Conservation (phyloP, 2,329 filamentous ascomycete species). For the Apiospora marii region DNA sequence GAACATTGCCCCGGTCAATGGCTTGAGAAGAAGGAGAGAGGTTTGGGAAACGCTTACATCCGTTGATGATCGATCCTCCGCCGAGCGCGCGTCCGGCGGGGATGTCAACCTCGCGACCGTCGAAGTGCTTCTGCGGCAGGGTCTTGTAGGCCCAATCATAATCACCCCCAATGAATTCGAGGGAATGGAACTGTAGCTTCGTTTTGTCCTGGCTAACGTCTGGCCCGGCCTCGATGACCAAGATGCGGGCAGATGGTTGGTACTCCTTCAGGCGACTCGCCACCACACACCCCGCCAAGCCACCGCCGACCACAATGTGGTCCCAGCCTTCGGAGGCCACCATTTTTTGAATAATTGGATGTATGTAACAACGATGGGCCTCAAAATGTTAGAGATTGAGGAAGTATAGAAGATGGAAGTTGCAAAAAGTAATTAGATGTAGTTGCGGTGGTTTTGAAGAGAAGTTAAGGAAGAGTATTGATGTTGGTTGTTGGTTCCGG, state of each 20-base stretch:
- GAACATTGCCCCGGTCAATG: background rate
- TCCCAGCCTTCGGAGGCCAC: conserved; percentile 21
- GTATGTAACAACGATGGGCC: too few species aligned
- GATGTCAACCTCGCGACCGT: background rate
- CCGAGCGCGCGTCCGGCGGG: conserved; percentile 30
- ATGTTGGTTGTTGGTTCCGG: too few species aligned
- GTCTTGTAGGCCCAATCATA: background rate
- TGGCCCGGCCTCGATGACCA: conserved; percentile 45
- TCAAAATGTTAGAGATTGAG: too few species aligned
- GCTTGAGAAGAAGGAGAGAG: too few species aligned
- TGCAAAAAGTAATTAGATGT: too few species aligned
- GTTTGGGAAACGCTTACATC: background rate
- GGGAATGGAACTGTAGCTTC: background rate
- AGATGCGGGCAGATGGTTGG: conserved; percentile 34
- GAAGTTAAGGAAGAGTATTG: too few species aligned
- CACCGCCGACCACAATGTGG: conserved; percentile 33
- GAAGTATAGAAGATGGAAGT: too few species aligned
- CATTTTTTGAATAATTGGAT: background rate
- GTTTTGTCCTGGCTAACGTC: conserved; percentile 35
- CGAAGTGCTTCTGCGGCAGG: background rate
- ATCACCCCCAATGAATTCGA: background rate
- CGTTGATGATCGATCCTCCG: conserved; percentile 37
- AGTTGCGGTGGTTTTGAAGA: too few species aligned
- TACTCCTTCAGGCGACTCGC: conserved; percentile 30
- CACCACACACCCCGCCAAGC: conserved; percentile 31